These are phyloP conservation scores for Mycena venus DNA, from an alignment of 768 basidiomycete species.

Conservation along the genomic window DNA sequence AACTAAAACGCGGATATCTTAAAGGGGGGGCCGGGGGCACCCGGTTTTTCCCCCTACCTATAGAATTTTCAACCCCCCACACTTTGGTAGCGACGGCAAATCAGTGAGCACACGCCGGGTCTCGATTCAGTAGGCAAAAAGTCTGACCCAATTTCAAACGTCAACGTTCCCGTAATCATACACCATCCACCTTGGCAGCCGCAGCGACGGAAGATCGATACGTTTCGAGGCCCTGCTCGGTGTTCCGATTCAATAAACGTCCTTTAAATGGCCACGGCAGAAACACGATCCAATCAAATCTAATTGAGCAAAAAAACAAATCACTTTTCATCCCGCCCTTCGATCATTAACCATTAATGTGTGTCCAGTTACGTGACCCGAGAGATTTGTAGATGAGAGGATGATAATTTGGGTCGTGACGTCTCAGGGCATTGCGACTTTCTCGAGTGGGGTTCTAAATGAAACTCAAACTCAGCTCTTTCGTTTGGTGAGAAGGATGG, in stretches of 20 bases:
- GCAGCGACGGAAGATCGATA: background rate
- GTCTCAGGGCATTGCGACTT: constrained; percentile 71
- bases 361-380: constrained; percentile 81
- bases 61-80: no score
- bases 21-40: no score
- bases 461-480: background rate
- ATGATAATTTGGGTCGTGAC: constrained; percentile 75
- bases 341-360: constrained; percentile 79
- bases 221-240: background rate
- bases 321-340: constrained; percentile 86
- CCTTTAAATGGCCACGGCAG: background rate
- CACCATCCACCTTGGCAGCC: background rate
- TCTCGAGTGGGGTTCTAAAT: constrained; percentile 77
- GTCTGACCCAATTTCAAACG: background rate
- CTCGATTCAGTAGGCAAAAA: background rate
- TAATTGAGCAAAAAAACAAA: constrained; percentile 11
- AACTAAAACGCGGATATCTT: no score
- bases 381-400: constrained; percentile 70
- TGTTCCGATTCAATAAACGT: background rate
- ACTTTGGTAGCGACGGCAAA: no score
- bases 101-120: background rate
- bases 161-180: background rate
- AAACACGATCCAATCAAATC: background rate
- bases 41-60: no score
- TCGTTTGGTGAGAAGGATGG: background rate